A percentile compares a stretch with the other conserved stretches of the same genome.
phyloP scores from a whole-genome alignment of 2,329 filamentous ascomycete genomes.

The Neonectria ditissima region DNA sequence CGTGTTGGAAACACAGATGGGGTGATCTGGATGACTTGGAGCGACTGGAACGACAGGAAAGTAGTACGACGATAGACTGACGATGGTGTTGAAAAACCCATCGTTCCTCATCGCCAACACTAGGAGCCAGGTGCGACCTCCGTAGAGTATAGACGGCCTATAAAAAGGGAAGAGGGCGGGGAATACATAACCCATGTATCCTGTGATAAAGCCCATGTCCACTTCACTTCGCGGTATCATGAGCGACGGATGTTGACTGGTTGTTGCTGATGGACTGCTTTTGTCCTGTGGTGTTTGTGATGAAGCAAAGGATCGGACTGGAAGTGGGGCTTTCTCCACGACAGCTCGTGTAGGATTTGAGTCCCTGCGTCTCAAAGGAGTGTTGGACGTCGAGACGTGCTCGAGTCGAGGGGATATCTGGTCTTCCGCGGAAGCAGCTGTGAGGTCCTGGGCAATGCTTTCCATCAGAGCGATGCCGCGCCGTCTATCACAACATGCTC shows the following conservation, averaged over 20 bases:
- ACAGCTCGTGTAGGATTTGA: not conserved
- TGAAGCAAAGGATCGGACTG: not conserved
- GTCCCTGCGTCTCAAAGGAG: not conserved
- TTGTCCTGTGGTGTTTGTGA: not conserved
- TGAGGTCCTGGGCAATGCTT: conserved; percentile 18
- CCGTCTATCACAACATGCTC: conserved; percentile 36
- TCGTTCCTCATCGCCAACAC: conserved; percentile 62
- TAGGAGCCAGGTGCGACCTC: conserved; percentile 67
- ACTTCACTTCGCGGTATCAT: not conserved
- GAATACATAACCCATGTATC: conserved; percentile 53
- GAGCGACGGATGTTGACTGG: not conserved
- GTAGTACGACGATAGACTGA: conserved; percentile 47
- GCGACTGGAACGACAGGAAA: conserved; percentile 9
- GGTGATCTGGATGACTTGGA: conserved; percentile 13
- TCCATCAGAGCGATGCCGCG: conserved; percentile 47
- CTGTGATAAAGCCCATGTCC: conserved; percentile 23
- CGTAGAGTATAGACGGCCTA: conserved; percentile 59
- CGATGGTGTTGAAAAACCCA: conserved; percentile 61
- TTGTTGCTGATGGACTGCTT: not conserved
- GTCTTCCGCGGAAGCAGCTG: not conserved
- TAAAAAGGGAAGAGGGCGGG: conserved; percentile 69
- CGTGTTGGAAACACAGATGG: not conserved
- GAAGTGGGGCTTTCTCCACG: too few species aligned
- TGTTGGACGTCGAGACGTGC: not conserved
- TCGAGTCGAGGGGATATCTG: not conserved